Percentiles rank a stretch among this genome's conserved stretches.
Evolutionary conservation across 805 yeast species (phyloP).

Genomic region (Metschnikowia sp.): DNA sequence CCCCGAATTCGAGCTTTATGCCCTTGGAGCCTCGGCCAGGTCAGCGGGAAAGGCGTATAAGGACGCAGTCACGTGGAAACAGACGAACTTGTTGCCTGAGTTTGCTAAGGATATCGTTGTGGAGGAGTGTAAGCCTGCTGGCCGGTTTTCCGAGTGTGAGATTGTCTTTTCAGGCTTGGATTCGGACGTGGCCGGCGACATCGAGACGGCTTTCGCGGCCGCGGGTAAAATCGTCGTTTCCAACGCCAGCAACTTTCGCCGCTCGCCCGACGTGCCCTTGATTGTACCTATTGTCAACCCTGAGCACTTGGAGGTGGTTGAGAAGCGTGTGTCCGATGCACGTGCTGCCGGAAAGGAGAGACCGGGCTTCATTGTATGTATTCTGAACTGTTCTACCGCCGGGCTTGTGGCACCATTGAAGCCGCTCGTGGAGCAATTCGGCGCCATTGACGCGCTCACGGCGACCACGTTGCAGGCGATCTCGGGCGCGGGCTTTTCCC

Average conservation of each 20-base stretch:
- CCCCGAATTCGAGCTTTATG: conserved; percentile 83
- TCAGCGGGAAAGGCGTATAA: conserved; percentile 87
- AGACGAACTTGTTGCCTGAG: conserved; percentile 77
- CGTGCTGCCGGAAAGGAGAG: conserved; percentile 50
- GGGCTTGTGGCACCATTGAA: conserved; percentile 95
- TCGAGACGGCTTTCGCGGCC: conserved; percentile 80
- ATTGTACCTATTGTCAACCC: conserved; percentile 94
- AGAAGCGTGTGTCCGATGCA: conserved; percentile 53
- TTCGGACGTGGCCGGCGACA: conserved; percentile 87
- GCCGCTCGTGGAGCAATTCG: conserved; percentile 86
- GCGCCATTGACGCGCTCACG: conserved; percentile 83
- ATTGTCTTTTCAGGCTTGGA: conserved; percentile 94
- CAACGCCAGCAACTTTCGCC: conserved; percentile 94
- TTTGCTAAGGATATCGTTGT: conserved; percentile 61
- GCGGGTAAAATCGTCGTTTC: conserved; percentile 84
- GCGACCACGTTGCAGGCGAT: conserved; percentile 95
- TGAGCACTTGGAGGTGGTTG: conserved; percentile 77
- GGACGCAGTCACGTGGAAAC: conserved; percentile 93
- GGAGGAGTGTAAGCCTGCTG: conserved; percentile 69
- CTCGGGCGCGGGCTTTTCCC: conserved; percentile 97
- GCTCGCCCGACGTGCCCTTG: conserved; percentile 82
- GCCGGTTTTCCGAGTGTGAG: conserved; percentile 81
- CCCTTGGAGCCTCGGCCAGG: conserved; percentile 87
- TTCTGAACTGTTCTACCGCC: conserved; percentile 97
- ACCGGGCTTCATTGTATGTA: conserved; percentile 88